A percentile compares a stretch with the other conserved stretches of the same genome.
Conservation (phyloP, 2,329 filamentous ascomycete genomes). For the Hyphodiscus sp. region DNA sequence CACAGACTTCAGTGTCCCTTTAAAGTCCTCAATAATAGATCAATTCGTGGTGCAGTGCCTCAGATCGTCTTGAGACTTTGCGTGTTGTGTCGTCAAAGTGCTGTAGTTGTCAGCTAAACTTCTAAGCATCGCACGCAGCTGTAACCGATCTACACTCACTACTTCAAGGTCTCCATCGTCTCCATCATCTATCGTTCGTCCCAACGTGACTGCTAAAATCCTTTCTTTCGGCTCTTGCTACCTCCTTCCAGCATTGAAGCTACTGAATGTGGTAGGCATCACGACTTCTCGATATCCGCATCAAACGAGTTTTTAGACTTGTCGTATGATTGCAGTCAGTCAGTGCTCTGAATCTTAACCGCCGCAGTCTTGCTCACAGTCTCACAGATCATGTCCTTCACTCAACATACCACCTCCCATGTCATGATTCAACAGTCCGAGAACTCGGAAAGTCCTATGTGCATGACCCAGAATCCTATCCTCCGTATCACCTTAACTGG, state of each 20-base stretch:
- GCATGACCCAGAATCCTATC: constrained; percentile 23
- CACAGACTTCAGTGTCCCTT: constrained; percentile 5
- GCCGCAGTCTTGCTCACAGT: neutral
- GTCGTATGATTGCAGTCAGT: neutral
- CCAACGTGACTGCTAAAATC: constrained; percentile 20
- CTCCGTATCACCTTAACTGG: constrained; percentile 26
- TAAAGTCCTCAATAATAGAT: constrained; percentile 16
- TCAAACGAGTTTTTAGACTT: neutral
- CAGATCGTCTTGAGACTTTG: constrained; percentile 17
- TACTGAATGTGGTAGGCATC: constrained; percentile 24
- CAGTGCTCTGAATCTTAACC: neutral
- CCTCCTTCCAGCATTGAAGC: constrained; percentile 21
- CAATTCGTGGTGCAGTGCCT: constrained; percentile 20
- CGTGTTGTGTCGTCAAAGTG: neutral
- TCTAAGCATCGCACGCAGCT: neutral
- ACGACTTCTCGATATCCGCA: constrained; percentile 1
- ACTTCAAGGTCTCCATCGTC: neutral
- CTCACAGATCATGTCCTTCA: constrained; percentile 39
- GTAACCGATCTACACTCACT: neutral
- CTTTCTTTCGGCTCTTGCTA: constrained; percentile 21
- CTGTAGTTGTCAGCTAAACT: constrained; percentile 14
- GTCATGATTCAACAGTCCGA: constrained; percentile 15
- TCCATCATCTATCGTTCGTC: constrained; percentile 7
- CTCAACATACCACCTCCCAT: constrained; percentile 55
- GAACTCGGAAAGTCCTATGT: constrained; percentile 12